Evolutionary conservation across 768 basidiomycete genomes (phyloP), one percentile per base, ranked within the genome.

Genomic region (Suillus plorans): DNA sequence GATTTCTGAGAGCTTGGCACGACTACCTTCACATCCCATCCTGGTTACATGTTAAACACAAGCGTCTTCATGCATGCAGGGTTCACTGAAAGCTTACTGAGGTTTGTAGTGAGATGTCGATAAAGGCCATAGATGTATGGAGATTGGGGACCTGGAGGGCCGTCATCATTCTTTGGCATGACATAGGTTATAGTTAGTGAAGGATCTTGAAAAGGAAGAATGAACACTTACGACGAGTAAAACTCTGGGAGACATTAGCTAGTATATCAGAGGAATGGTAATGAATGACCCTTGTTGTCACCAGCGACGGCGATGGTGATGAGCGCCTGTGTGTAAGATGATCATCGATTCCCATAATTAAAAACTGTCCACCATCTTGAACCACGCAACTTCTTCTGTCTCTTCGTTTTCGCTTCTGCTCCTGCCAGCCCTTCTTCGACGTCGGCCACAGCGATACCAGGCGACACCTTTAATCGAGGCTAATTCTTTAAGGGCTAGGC

Each of bases 1-100:
- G 90, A 92, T 74, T 92, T 93, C 72, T 95, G 92, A 12, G 89
- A 81, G 69, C 86, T 90, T 16, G 91, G 91, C 31, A 93, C 78
- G 62, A 93, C 89, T 18, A 93, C 92, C 71, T 86, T 89, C 45
- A 94, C 90, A 69, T 90, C 80, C 89, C 89, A 92, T 16, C 89
- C 91, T 90, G 66, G 34, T 41, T 59, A 47, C 16, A 58, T 25
- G 57, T 58, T 25, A 58, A 16, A 41, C 37, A 8, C 22, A 18
- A 18, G 41, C 52, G 65, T 56, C 31, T 47, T 58, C 62, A 58
- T 60, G 70, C 53, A 64, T 18, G 62, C 39, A 39, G 16, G 14
- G 47, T 41, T 50, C 53, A 47, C 50, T 36, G 31, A 16, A 55
- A 42, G 67, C 79, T 66, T 70, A 92, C 91, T 88, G 39, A 92